Evolutionary conservation across 306 rosid genomes (phyloP), one percentile per base, ranked within the genome.

Genomic region (Luffa aegyptiaca): DNA sequence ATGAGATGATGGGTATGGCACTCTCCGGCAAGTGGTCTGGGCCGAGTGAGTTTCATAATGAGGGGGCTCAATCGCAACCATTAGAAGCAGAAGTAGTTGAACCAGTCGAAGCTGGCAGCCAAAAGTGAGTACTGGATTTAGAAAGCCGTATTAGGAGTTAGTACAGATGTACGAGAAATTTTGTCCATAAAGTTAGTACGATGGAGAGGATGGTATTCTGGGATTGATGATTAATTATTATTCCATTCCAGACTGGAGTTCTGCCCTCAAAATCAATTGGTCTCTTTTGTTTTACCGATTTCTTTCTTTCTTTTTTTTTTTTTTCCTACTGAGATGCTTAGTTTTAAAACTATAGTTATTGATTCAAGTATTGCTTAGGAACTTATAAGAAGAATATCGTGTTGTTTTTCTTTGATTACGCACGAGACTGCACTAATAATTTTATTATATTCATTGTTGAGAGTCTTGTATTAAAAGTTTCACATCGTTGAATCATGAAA

Each of bases 1-100:
- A 96, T 46, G 97, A 96, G 85, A 90, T 96, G 98, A 96, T 96
- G 99, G 92, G 92, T 26, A 68, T 84, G 84, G 98, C 98, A 41
- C 92, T 96, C 18, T 69, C 81, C 0, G 96, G 97, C 56, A 96
- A 88, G 84, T 91, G 97, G 94, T 82, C 92, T 3, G 56, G 79
- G 10, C 80, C 89, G 48, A 81, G 37, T 11, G 88, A 88, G 86
- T 74, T 58, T 78, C 86, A 79, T 74, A 41, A 77, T 41, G 56
- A 82, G 9, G 92, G 41, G 62, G 12, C 84, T 8, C 84, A 81
- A n/a, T 82, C 82, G 12, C 75, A 61, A 13, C 57, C 21, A 59
- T 51, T 69, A 9, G 75, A 80, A 81, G 61, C 82, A 59, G n/a
- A 75, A 42, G 85, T 85, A 62, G 90, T 84, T 13, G 90, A 85